phyloP scores from a whole-genome alignment of 768 basidiomycete genomes.

The Chalciporus chontae region DNA sequence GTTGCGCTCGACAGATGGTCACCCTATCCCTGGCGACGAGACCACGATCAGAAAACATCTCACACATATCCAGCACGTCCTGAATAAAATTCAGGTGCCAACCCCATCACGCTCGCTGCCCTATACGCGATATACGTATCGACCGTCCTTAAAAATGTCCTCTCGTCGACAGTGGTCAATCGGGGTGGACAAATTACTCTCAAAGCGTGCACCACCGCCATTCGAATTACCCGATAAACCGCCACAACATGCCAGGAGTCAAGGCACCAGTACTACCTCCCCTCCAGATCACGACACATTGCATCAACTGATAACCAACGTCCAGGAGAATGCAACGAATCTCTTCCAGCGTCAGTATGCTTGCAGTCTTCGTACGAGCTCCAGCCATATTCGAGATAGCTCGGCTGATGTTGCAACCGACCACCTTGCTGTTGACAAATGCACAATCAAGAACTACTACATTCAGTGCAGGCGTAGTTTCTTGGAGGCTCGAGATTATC shows the following conservation, averaged over 20 bases:
- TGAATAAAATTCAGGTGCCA: neutral
- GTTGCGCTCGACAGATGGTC: neutral
- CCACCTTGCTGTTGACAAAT: neutral
- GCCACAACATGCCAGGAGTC: too few species aligned
- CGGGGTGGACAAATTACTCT: too few species aligned
- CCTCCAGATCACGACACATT: neutral
- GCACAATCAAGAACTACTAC: neutral
- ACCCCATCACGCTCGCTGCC: too few species aligned
- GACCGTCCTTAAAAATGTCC: too few species aligned
- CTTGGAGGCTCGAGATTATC: neutral
- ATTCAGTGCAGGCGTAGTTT: neutral
- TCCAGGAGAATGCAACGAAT: neutral
- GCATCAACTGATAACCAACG: neutral
- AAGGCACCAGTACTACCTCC: neutral
- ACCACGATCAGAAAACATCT: neutral
- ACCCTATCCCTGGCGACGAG: too few species aligned
- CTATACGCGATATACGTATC: too few species aligned
- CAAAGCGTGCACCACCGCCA: too few species aligned
- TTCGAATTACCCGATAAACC: too few species aligned
- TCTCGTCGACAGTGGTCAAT: too few species aligned
- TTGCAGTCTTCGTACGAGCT: conserved; percentile 5
- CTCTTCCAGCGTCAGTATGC: conserved; percentile 8
- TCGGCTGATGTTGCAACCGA: neutral
- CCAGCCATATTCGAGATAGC: conserved; percentile 4
- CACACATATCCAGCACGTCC: neutral